Conservation (phyloP, 2,329 filamentous ascomycete genomes). For the Paecilomyces niveus region DNA sequence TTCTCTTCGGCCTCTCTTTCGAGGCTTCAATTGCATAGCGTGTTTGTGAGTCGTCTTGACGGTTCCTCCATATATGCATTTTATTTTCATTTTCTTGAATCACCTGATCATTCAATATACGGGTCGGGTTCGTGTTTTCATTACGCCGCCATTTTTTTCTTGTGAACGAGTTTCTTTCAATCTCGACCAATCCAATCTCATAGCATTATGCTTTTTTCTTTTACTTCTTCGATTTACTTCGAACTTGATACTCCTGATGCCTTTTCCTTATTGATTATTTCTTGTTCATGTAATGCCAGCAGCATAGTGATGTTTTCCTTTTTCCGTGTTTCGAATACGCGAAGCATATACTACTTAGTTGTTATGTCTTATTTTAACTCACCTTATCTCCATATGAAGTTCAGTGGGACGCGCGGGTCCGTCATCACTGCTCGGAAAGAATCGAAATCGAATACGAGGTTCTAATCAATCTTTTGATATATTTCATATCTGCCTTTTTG, state of each 20-base stretch:
- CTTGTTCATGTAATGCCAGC: background rate
- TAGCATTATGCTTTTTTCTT: background rate
- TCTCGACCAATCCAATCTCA: background rate
- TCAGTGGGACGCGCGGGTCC: too few relatives aligned
- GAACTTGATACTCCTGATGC: background rate
- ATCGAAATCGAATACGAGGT: too few relatives aligned
- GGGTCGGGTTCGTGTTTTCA: background rate
- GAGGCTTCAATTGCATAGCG: background rate
- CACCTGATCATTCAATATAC: background rate
- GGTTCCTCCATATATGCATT: constrained; percentile 9
- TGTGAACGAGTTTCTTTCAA: background rate
- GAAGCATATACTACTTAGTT: too few relatives aligned
- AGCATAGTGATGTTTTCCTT: background rate
- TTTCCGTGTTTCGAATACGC: too few relatives aligned
- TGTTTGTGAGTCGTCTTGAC: background rate
- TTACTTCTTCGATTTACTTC: background rate
- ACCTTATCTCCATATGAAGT: too few relatives aligned
- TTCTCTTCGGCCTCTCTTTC: background rate
- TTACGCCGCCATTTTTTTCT: background rate
- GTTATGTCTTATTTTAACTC: too few relatives aligned
- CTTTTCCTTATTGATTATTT: background rate
- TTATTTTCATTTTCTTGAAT: constrained; percentile 1
- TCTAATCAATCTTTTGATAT: too few relatives aligned
- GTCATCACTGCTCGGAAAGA: too few relatives aligned
- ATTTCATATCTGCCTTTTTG: too few relatives aligned